Base-by-base conservation (phyloP, 1,284 basidiomycete species). In the Sparassis latifolia region DNA sequence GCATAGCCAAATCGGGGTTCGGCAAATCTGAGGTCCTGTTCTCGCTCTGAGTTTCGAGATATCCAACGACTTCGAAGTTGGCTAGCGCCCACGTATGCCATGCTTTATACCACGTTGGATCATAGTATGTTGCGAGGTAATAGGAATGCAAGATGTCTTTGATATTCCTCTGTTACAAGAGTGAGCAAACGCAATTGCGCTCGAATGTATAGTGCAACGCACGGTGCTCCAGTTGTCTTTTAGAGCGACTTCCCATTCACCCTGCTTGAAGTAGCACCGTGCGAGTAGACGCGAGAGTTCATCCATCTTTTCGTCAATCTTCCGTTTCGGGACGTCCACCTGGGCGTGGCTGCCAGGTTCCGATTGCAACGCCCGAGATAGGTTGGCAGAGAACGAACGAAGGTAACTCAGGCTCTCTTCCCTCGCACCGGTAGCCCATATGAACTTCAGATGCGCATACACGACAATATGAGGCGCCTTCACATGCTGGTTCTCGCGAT, bases 41-140 rank as follows among this genome's bases (percentile, higher is more conserved):
- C 54, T 85, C 79, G 39, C 70, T 71, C 58, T 86, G 81, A 47
- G 71, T 77, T 65, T 96, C 92, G 55, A 93, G 72, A 60, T 86
- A 80, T n/a, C 80, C 78, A 52, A 99, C 88, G 54, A 98, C 92
- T 57, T 98, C 93, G 58, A 97, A 97, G 67, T 98, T 98, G 9
- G 94, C 89, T 52, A 99, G 73, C 4, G 97, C 96, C 94, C 95
- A 99, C 0, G 93, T 95, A 66, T 99, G 96, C 96, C 96, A 98
- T 12, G 96, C 97, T 69, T 98, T 97, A 71, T 98, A 98, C 96
- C 96, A 99, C 37, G 79, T 78, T 4, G 88, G 82, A 66, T 99
- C 97, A 55, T 93, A 92, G 64, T 92, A 88, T 2, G 96, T 98
- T 0, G 97, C 92, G 37, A 89, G 76, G 49, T 82, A 77, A 69